These are phyloP conservation scores for Oryza coarctata DNA, from an alignment of 176 grass and related monocot genomes.

Conservation along the genomic window DNA sequence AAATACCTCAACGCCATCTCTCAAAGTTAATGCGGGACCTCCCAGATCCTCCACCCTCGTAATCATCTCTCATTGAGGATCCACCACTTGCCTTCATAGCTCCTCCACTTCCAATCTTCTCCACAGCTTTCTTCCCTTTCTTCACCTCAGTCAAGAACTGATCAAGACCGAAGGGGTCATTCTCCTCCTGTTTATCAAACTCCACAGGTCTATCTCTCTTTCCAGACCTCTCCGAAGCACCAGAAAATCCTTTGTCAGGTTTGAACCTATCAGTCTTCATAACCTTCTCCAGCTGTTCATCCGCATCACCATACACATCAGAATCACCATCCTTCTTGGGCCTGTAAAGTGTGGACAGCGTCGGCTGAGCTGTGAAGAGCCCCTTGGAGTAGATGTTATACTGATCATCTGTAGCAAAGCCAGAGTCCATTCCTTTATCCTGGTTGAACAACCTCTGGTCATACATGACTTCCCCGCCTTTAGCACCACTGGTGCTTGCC, in stretches of 20 bases:
- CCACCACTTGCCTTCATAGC: slow-evolving; percentile 95
- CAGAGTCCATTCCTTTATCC: slow-evolving; percentile 99
- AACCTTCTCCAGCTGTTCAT: slow-evolving; percentile 85
- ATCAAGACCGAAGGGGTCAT: slow-evolving; percentile 85
- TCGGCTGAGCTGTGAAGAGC: slow-evolving; percentile 70
- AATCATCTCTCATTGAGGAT: slow-evolving; percentile 83
- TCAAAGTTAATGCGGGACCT: slow-evolving; percentile 86
- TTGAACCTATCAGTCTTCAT: slow-evolving; percentile 92
- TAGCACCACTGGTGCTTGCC: slow-evolving; percentile 66
- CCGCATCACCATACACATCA: slow-evolving; percentile 77
- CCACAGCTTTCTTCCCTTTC: slow-evolving; percentile 92
- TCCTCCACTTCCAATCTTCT: slow-evolving; percentile 89
- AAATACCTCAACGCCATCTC: slow-evolving; percentile 61
- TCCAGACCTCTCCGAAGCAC: slow-evolving; percentile 64
- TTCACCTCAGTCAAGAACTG: slow-evolving; percentile 98
- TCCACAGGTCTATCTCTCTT: slow-evolving; percentile 91
- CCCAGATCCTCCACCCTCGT: slow-evolving; percentile 81
- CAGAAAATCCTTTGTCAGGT: slow-evolving; percentile 80
- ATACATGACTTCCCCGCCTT: slow-evolving; percentile 88
- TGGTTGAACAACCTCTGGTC: slow-evolving; percentile 98
- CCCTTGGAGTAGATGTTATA: slow-evolving; percentile 95
- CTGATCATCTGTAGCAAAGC: slow-evolving; percentile 81
- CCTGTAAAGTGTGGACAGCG: slow-evolving; percentile 74
- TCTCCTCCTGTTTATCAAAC: slow-evolving; percentile 93
- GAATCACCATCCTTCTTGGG: slow-evolving; percentile 93